Conservation (phyloP, 306 rosid genomes). For the Nissolia schottii region DNA sequence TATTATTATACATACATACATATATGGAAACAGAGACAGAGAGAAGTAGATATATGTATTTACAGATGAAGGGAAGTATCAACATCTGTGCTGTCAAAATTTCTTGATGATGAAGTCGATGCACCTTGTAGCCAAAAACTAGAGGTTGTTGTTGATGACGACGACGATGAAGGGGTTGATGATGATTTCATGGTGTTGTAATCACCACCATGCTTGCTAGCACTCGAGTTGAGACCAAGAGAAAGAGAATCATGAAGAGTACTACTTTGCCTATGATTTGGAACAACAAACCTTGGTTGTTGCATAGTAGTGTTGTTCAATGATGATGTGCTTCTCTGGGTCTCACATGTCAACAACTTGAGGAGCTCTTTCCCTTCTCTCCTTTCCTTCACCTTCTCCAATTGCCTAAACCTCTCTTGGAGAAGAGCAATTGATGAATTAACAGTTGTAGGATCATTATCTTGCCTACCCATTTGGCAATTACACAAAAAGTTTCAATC, state of each 20-base stretch:
- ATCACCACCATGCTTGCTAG: constrained; percentile 32
- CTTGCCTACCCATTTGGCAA: constrained; percentile 65
- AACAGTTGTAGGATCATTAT: constrained; percentile 50
- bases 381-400: constrained; percentile 87
- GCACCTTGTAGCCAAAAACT: constrained; percentile 35
- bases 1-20: constrained; percentile 1
- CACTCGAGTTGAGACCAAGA: constrained; percentile 46
- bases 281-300: constrained; percentile 28
- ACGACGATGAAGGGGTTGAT: background rate
- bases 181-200: constrained; percentile 22
- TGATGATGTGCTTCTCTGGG: constrained; percentile 21
- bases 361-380: constrained; percentile 76
- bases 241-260: constrained; percentile 55
- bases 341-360: constrained; percentile 34
- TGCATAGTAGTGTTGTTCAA: constrained; percentile 29
- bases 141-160: too few species aligned
- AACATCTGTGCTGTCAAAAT: constrained; percentile 60
- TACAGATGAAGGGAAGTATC: constrained; percentile 96
- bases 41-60: constrained; percentile 19
- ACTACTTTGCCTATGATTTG: constrained; percentile 16
- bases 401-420: constrained; percentile 88
- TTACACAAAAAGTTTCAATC: constrained; percentile 15
- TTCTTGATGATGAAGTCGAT: constrained; percentile 35
- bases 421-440: constrained; percentile 85
- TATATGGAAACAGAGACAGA: constrained; percentile 4